Evolutionary conservation across 345 rosid species (phyloP).

Genomic region (Mercurialis annua): DNA sequence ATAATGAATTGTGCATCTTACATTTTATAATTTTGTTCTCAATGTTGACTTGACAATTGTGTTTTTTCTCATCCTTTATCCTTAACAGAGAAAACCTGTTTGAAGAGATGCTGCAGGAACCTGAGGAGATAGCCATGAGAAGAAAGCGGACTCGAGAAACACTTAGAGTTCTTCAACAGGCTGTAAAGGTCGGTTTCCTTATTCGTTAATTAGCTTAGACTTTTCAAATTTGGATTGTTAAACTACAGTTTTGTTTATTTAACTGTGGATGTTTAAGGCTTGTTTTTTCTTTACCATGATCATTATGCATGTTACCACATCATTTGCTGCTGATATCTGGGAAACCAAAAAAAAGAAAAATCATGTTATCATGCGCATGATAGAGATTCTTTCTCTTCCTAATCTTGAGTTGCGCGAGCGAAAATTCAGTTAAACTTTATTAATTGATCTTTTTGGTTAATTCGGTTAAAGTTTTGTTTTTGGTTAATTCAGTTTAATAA

Average conservation of each 20-base stretch:
- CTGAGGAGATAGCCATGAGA: conserved; percentile 77
- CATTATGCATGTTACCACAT: not conserved
- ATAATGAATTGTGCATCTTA: not conserved
- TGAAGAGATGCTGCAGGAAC: conserved; percentile 99
- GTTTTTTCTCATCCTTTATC: conserved; percentile 17
- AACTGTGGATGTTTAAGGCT: not conserved
- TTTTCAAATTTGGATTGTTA: not conserved
- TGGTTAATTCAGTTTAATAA: too few relatives aligned
- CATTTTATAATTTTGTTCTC: not conserved
- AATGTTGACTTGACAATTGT: conserved; percentile 3
- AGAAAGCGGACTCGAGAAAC: conserved; percentile 85
- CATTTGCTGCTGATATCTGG: not conserved
- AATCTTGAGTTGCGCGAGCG: too few relatives aligned
- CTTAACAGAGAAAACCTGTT: conserved; percentile 82
- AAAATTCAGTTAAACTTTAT: too few relatives aligned
- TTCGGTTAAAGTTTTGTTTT: too few relatives aligned
- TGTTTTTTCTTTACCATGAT: not conserved
- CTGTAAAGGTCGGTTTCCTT: conserved; percentile 63
- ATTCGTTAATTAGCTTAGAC: conserved; percentile 1
- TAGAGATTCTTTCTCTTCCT: not conserved
- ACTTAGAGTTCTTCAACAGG: conserved; percentile 87
- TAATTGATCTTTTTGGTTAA: too few relatives aligned
- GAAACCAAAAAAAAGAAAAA: not conserved
- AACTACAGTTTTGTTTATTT: not conserved
- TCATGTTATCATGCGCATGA: not conserved